Conservation (phyloP, 2,329 filamentous ascomycete species). For the Colletotrichum filicis region DNA sequence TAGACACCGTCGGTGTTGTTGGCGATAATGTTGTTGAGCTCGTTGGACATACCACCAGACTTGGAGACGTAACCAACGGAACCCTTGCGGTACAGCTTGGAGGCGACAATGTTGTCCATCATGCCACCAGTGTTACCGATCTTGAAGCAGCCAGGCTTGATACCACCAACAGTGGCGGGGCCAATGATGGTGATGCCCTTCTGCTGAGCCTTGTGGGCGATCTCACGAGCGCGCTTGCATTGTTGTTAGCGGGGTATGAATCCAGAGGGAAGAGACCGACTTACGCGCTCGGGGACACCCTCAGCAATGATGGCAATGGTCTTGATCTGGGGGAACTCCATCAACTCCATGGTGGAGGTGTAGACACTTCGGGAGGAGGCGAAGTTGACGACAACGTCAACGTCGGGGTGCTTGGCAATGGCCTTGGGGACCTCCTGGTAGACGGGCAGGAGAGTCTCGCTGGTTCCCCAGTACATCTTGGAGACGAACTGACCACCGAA, state of each 20-base stretch:
- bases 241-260: conserved; percentile 35
- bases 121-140: conserved; percentile 99
- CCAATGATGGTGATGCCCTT: conserved; percentile 99
- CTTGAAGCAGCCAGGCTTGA: conserved; percentile 99
- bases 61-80: conserved; percentile 99
- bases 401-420: conserved; percentile 94
- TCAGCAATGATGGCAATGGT: conserved; percentile 99
- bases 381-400: conserved; percentile 99
- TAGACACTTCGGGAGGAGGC: conserved; percentile 98
- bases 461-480: conserved; percentile 99
- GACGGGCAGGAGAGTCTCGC: conserved; percentile 97
- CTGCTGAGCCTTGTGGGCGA: conserved; percentile 94
- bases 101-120: conserved; percentile 99
- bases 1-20: conserved; percentile 98
- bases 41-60: conserved; percentile 99
- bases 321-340: conserved; percentile 97
- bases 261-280: conserved; percentile 45
- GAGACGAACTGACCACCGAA: conserved; percentile 99
- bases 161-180: conserved; percentile 97
- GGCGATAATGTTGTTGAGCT: conserved; percentile 99
- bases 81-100: conserved; percentile 99
- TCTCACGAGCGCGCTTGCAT: conserved; percentile 90
- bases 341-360: conserved; percentile 97
- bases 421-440: conserved; percentile 96
- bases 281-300: conserved; percentile 96